Conservation (phyloP, 2,329 filamentous ascomycete genomes). For the Stagonosporopsis rhizophila region DNA sequence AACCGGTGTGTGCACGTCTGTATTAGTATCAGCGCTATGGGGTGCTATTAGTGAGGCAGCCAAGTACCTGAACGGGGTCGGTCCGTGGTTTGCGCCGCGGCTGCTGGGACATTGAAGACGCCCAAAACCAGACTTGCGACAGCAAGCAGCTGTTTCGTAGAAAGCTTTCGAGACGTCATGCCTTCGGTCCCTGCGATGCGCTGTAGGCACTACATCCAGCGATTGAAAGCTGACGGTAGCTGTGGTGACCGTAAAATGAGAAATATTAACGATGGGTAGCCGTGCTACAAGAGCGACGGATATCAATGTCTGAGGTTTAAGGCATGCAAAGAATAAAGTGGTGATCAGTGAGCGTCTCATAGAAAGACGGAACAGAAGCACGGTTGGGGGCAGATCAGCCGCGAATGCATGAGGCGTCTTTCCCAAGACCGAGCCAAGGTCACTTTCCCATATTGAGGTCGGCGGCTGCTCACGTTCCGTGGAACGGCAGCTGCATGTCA, state of each 20-base stretch:
- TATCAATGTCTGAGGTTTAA: conserved; percentile 17
- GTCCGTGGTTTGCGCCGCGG: conserved; percentile 6
- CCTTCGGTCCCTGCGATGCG: not conserved
- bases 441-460: conserved; percentile 10
- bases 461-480: conserved; percentile 4
- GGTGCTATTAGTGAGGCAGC: not conserved
- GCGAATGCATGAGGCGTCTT: conserved; percentile 18
- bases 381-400: conserved; percentile 22
- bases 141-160: conserved; percentile 7
- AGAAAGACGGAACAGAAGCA: conserved; percentile 10
- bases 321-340: conserved; percentile 13
- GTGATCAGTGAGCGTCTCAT: conserved; percentile 6
- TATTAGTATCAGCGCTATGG: conserved; percentile 7
- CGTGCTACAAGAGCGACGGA: conserved; percentile 18
- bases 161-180: conserved; percentile 9
- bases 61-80: conserved; percentile 16
- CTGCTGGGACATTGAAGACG: conserved; percentile 13
- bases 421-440: conserved; percentile 27
- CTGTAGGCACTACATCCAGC: not conserved
- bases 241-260: not conserved
- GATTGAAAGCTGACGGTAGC: not conserved
- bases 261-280: not conserved
- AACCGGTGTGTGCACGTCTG: conserved; percentile 12
- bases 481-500: not conserved
- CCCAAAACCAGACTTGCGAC: conserved; percentile 11